A percentile compares a stretch with the other conserved stretches of the same genome.
These are phyloP conservation scores for Cryptosporidium parvum DNA, from an alignment of 169 alveolate genomes.

Conservation along the genomic window DNA sequence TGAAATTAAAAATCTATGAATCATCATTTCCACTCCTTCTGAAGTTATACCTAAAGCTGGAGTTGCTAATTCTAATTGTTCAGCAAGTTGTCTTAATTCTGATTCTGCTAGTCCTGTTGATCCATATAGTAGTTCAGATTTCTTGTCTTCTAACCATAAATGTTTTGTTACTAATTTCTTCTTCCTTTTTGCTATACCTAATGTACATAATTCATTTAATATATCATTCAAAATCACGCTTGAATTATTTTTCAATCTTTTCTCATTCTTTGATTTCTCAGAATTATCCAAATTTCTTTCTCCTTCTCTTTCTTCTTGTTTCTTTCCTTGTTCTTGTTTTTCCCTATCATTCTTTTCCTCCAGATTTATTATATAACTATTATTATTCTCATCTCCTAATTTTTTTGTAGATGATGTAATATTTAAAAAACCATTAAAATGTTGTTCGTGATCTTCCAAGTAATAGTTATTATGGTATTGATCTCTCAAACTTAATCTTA, in stretches of 20 bases:
- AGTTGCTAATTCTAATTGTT: conserved; percentile 56
- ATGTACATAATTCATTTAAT: conserved; percentile 27
- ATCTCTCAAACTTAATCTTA: background rate
- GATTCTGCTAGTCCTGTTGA: conserved; percentile 61
- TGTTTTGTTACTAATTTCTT: background rate
- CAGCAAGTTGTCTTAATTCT: conserved; percentile 62
- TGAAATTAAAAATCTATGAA: conserved; percentile 46
- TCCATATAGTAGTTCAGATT: conserved; percentile 45
- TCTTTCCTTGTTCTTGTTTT: background rate
- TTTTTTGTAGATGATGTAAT: conserved; percentile 4
- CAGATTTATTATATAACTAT: background rate
- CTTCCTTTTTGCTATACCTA: conserved; percentile 21
- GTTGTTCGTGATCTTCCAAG: conserved; percentile 1
- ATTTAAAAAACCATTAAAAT: conserved; percentile 43
- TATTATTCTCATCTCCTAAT: background rate
- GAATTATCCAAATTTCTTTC: background rate
- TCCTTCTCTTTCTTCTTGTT: background rate
- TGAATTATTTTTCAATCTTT: conserved; percentile 5
- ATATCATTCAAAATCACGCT: conserved; percentile 45
- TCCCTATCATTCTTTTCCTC: background rate
- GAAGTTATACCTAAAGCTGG: conserved; percentile 32
- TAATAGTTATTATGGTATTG: background rate
- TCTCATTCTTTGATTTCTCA: background rate
- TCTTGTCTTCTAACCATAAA: conserved; percentile 60
- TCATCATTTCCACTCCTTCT: conserved; percentile 64